Conservation (phyloP, 1,284 basidiomycete genomes). For the Sparassis latifolia region DNA sequence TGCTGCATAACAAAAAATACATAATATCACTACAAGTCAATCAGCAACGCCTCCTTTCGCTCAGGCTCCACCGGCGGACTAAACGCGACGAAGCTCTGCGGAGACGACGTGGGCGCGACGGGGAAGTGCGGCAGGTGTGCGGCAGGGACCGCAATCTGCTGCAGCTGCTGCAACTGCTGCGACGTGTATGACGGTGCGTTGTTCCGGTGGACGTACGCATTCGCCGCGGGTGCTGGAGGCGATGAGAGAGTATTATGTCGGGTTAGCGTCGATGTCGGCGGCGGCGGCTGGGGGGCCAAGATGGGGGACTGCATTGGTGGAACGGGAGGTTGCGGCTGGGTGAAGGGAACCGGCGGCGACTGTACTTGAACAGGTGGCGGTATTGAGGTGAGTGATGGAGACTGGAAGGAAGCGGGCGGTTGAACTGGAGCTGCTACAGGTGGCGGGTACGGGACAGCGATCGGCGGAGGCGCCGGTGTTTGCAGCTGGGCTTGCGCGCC, state of each 20-base stretch:
- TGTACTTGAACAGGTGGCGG: conserved; percentile 1
- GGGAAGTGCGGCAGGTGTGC: conserved; percentile 58
- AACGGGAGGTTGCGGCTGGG: conserved; percentile 13
- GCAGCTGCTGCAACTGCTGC: conserved; percentile 28
- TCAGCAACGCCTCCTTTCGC: conserved; percentile 79
- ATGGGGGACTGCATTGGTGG: conserved; percentile 1
- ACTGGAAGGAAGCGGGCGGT: background rate
- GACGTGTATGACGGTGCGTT: conserved; percentile 24
- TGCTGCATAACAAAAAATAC: background rate
- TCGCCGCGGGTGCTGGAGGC: conserved; percentile 2
- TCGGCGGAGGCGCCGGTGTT: conserved; percentile 8
- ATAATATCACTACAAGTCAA: conserved; percentile 48
- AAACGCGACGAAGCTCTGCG: conserved; percentile 50
- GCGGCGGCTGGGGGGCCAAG: background rate
- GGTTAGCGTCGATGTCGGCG: conserved; percentile 16
- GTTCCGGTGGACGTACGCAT: conserved; percentile 15
- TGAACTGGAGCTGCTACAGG: conserved; percentile 1
- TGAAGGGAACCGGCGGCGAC: conserved; percentile 8
- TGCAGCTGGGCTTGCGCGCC: conserved; percentile 10
- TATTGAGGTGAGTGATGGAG: background rate
- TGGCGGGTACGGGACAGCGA: conserved; percentile 6
- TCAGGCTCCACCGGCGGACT: conserved; percentile 50
- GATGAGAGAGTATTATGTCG: conserved; percentile 36
- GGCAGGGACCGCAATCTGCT: conserved; percentile 23
- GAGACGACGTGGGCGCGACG: conserved; percentile 56